Conservation (phyloP, 2,329 filamentous ascomycete genomes). For the Claviceps purpurea region DNA sequence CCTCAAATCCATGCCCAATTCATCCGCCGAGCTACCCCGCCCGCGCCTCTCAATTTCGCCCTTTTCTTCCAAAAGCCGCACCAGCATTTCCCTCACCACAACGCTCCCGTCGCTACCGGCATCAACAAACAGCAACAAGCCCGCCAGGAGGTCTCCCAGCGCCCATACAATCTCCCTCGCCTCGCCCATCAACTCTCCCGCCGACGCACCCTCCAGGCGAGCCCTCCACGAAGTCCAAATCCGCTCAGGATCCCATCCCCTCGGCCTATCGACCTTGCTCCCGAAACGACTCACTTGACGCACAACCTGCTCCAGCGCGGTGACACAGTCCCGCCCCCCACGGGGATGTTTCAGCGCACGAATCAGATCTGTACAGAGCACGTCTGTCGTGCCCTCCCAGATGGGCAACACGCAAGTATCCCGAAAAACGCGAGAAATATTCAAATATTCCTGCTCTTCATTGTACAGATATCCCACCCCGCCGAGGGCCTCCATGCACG, state of each 20-base stretch:
- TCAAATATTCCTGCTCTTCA: conserved; percentile 48
- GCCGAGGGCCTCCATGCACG: conserved; percentile 51
- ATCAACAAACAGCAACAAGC: conserved; percentile 29
- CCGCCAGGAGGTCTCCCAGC: conserved; percentile 30
- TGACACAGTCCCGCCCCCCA: conserved; percentile 21
- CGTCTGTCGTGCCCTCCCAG: conserved; percentile 63
- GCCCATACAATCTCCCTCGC: conserved; percentile 31
- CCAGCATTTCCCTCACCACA: conserved; percentile 25
- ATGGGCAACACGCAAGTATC: conserved; percentile 52
- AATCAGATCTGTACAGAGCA: conserved; percentile 43
- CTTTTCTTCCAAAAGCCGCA: conserved; percentile 23
- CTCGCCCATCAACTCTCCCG: conserved; percentile 29
- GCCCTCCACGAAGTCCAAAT: conserved; percentile 28
- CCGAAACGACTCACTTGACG: conserved; percentile 11
- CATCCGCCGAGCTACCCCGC: conserved; percentile 11
- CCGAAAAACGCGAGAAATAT: conserved; percentile 51
- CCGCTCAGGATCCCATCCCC: conserved; percentile 16
- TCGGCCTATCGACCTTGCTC: conserved; percentile 12
- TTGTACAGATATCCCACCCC: conserved; percentile 56
- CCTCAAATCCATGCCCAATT: conserved; percentile 18
- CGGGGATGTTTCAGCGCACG: conserved; percentile 32
- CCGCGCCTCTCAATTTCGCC: conserved; percentile 8
- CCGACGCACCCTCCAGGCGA: conserved; percentile 20
- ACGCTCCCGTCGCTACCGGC: conserved; percentile 21
- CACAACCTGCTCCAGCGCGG: conserved; percentile 31